These are phyloP conservation scores for Bretziella fagacearum DNA, from an alignment of 2,329 filamentous ascomycete species.

Conservation along the genomic window DNA sequence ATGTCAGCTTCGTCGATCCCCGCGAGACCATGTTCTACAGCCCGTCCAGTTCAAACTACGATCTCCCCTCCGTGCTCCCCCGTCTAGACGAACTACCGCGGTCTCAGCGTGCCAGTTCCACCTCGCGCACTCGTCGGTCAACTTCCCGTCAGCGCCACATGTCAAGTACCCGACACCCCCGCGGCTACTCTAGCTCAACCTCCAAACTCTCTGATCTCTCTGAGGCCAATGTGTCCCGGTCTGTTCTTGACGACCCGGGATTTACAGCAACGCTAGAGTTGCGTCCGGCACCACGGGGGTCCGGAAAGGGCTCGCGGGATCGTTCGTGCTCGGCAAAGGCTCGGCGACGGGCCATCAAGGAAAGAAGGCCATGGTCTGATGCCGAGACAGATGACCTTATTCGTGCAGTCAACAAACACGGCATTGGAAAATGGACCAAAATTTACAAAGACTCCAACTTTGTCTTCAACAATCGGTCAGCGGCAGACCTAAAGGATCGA, in stretches of 20 bases:
- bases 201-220: background rate
- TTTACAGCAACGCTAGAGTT: slow-evolving; percentile 1
- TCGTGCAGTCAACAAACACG: slow-evolving; percentile 43
- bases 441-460: slow-evolving; percentile 46
- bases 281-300: background rate
- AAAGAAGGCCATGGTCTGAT: slow-evolving; percentile 46
- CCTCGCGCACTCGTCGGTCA: background rate
- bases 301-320: background rate
- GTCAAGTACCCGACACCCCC: background rate
- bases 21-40: slow-evolving; percentile 5
- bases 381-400: slow-evolving; percentile 46
- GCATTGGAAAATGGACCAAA: slow-evolving; percentile 47
- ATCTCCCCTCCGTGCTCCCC: slow-evolving; percentile 7
- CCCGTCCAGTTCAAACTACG: background rate
- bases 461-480: slow-evolving; percentile 42
- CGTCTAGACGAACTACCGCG: slow-evolving; percentile 1
- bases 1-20: slow-evolving; percentile 8
- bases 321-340: background rate
- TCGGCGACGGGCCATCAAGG: slow-evolving; percentile 38
- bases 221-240: background rate
- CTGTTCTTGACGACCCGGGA: background rate
- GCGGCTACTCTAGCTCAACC: slow-evolving; percentile 1
- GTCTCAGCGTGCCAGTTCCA: background rate
- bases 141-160: background rate
- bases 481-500: slow-evolving; percentile 47